These are phyloP conservation scores for Cymbomonas tetramitiformis DNA, from an alignment of 139 green algal species.

Conservation along the genomic window DNA sequence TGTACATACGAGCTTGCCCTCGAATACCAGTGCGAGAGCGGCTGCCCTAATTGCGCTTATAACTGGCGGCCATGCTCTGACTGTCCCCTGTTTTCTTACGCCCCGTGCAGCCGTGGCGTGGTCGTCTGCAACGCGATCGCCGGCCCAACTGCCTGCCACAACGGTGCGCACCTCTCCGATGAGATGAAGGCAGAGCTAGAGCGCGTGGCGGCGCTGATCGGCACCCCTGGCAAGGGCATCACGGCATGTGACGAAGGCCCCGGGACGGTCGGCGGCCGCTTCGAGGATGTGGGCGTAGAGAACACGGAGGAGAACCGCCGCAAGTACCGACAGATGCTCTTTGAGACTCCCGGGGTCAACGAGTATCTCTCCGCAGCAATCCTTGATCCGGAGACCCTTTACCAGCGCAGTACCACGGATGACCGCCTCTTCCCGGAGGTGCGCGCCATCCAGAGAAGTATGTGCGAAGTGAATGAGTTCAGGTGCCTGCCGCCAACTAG, in stretches of 20 bases:
- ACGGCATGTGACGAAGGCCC: conserved; percentile 31
- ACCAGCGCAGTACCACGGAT: conserved; percentile 26
- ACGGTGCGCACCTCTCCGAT: conserved; percentile 6
- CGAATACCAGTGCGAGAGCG: too few relatives aligned
- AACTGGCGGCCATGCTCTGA: too few relatives aligned
- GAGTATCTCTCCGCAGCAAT: conserved; percentile 41
- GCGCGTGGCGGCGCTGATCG: conserved; percentile 5
- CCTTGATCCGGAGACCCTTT: conserved; percentile 41
- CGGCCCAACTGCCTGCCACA: conserved; percentile 6
- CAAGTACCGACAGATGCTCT: conserved; percentile 34
- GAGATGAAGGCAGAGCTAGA: conserved; percentile 16
- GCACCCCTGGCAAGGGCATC: conserved; percentile 22
- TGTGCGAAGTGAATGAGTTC: conserved; percentile 29
- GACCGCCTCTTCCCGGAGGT: conserved; percentile 28
- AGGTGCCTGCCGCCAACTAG: too few relatives aligned
- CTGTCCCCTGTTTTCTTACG: too few relatives aligned
- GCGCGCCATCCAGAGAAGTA: too few relatives aligned
- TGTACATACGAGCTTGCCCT: too few relatives aligned
- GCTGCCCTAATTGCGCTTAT: too few relatives aligned
- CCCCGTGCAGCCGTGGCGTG: too few relatives aligned
- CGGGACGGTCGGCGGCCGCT: conserved; percentile 27
- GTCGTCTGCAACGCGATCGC: not conserved
- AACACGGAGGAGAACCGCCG: conserved; percentile 36
- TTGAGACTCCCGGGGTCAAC: conserved; percentile 23
- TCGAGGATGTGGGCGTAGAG: conserved; percentile 29